Evolutionary conservation across 1,139 yeast genomes (phyloP), one percentile per base, ranked within the genome.

Genomic region (Yamadazyma friedrichii): DNA sequence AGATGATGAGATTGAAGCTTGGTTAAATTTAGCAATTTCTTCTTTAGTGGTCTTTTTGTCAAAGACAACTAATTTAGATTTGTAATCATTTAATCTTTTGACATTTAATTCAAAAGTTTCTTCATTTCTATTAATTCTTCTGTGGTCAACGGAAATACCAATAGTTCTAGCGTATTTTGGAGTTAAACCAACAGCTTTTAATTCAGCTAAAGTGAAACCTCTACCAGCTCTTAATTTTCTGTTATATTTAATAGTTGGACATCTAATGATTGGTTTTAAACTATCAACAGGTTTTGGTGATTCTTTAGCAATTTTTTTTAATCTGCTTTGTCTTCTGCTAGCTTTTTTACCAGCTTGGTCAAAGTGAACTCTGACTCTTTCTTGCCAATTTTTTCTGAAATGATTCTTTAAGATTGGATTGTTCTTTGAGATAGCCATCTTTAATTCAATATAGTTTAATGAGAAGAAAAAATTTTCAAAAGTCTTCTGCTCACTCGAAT

Each of bases 361-460:
- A 70, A 91, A 85, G 89, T 93, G 97, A 65, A 88, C 96, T 76
- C 81, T 88, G 82, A 93, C 99, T 74, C 98, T 88, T 78, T 88
- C 95, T 81, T 93, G 98, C 99, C 99, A 93, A 95, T 89, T 93
- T 88, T 93, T 93, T 82, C 94, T 84, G 88, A 87, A 87, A 80
- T 87, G 95, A 80, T 85, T 85, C 82, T 85, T 86, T 80, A 84
- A 89, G 82, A 91, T 80, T 84, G 97, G 95, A 77, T 85, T 80
- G 79, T 93, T 93, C 91, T 93, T 89, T 67, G 93, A 76, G 81
- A 93, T 88, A 78, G 98, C 98, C 93, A 76, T 71, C 59, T 62
- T 36, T 30, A 16, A 30, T 36, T 64, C 15, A 20, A 25, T n/a
- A n/a, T 54, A 47, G 42, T 41, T 42, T 36, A 33, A 22, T 40